Evolutionary conservation across 106 monocot genomes (phyloP), one percentile per base, ranked within the genome.

Genomic region (Amphibolis antarctica): DNA sequence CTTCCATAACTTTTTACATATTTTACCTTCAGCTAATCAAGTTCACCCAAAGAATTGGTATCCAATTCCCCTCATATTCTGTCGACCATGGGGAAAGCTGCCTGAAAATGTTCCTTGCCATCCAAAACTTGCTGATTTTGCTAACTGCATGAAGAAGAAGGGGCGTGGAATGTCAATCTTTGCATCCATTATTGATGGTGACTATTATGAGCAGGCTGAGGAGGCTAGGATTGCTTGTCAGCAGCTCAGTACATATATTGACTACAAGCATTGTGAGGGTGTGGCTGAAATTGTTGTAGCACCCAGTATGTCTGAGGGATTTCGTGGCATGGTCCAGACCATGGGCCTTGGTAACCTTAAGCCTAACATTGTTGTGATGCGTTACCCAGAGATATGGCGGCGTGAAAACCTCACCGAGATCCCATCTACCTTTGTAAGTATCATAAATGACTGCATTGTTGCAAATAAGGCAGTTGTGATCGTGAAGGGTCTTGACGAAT

Each of bases 341-440:
- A 98, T 98, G 96, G 96, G 96, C 15, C 86, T 98, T 7, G 96
- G 96, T 22, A 90, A 98, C 65, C 84, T 98, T 48, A 98, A 98
- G 63, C 96, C 90, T 4, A 98, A 98, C 62, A 98, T 98, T 26
- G 82, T 98, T 22, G 96, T 98, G 44, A 98, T 98, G 96, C 71
- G 96, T 1, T 98, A 98, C 60, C 96, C 90, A 3, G 96, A 98
- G 72, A 98, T 98, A 20, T 98, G 96, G 96, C 82, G 86, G 0
- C 84, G 87, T 5, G 96, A 98, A 67, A 98, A 98, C 67, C 82
- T 98, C 27, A 84, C 72, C 18, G 79, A 85, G 61, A 98, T 98
- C 2, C 96, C 96, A 1, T 86, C 90, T 23, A 89, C 90, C 4
- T 98, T 98, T 63, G 87, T 98, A 12, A 80, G 84, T 63, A 98